phyloP scores from a whole-genome alignment of 2,329 filamentous ascomycete species.

The Colletotrichum chrysophilum region DNA sequence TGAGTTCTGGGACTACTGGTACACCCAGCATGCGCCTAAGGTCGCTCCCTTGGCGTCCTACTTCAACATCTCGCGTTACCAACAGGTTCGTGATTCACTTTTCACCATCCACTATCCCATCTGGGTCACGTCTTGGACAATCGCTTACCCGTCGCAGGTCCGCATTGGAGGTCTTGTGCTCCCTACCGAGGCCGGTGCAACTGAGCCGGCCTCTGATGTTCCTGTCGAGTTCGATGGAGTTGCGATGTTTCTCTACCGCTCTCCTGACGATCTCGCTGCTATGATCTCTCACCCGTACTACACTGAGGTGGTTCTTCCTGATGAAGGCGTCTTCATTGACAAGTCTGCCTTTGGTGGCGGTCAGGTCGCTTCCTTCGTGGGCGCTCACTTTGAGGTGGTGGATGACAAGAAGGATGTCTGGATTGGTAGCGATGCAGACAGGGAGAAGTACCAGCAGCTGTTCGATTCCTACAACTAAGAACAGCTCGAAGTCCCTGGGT shows the following conservation, averaged over 20 bases:
- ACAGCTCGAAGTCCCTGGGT: neutral
- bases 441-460: constrained; percentile 25
- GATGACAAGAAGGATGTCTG: constrained; percentile 28
- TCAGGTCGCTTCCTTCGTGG: constrained; percentile 31
- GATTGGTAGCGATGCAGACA: constrained; percentile 22
- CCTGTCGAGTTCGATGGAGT: constrained; percentile 32
- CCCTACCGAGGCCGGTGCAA: constrained; percentile 25
- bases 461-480: constrained; percentile 23
- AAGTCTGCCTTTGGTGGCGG: constrained; percentile 29
- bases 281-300: constrained; percentile 35
- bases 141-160: constrained; percentile 18
- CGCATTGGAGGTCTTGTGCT: constrained; percentile 30
- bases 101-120: neutral
- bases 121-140: neutral
- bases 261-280: constrained; percentile 23
- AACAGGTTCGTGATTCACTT: constrained; percentile 26
- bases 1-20: constrained; percentile 35
- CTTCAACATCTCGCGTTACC: constrained; percentile 32
- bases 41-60: constrained; percentile 29
- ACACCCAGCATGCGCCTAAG: constrained; percentile 32
- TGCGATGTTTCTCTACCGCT: constrained; percentile 33
- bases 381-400: constrained; percentile 28
- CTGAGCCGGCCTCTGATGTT: constrained; percentile 21
- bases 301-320: constrained; percentile 29
- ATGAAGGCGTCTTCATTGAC: constrained; percentile 34